Conservation (phyloP, 208 protist genomes). For the Angomonas deanei region DNA sequence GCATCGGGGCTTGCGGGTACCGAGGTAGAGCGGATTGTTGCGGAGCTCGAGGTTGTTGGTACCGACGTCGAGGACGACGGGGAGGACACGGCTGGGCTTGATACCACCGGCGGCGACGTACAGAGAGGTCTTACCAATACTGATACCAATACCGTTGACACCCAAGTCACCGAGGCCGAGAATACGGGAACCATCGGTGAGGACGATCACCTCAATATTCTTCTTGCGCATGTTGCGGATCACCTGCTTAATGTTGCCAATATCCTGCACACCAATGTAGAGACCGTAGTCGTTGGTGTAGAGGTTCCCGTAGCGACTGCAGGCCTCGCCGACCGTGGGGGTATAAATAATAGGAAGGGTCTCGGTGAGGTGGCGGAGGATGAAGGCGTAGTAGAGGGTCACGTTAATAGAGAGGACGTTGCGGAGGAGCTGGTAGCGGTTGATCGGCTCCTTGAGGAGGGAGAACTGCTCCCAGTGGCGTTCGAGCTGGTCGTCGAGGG, state of each 20-base stretch:
- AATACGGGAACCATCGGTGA: constrained; percentile 95
- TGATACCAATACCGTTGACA: constrained; percentile 94
- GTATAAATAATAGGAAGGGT: constrained; percentile 86
- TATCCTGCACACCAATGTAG: constrained; percentile 79
- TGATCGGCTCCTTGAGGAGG: constrained; percentile 76
- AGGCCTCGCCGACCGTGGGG: constrained; percentile 91
- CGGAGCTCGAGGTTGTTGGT: constrained; percentile 86
- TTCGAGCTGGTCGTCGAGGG: constrained; percentile 69
- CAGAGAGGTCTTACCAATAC: constrained; percentile 91
- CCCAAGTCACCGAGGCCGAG: constrained; percentile 93
- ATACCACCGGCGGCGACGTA: constrained; percentile 90
- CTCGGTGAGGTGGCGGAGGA: constrained; percentile 64
- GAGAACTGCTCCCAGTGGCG: constrained; percentile 63
- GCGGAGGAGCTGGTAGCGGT: constrained; percentile 72
- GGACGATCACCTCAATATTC: constrained; percentile 91
- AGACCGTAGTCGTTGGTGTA: constrained; percentile 81
- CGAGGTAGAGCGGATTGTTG: constrained; percentile 80
- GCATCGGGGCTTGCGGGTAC: constrained; percentile 56
- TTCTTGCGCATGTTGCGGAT: constrained; percentile 69
- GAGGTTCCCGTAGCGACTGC: constrained; percentile 81
- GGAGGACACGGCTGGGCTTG: constrained; percentile 75
- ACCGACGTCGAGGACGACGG: constrained; percentile 89
- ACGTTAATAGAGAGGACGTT: constrained; percentile 66
- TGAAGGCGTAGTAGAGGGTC: constrained; percentile 72
- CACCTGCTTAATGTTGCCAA: constrained; percentile 75